These are phyloP conservation scores for Phytophthora quininea DNA, from an alignment of 352 stramenopile species.

Conservation along the genomic window DNA sequence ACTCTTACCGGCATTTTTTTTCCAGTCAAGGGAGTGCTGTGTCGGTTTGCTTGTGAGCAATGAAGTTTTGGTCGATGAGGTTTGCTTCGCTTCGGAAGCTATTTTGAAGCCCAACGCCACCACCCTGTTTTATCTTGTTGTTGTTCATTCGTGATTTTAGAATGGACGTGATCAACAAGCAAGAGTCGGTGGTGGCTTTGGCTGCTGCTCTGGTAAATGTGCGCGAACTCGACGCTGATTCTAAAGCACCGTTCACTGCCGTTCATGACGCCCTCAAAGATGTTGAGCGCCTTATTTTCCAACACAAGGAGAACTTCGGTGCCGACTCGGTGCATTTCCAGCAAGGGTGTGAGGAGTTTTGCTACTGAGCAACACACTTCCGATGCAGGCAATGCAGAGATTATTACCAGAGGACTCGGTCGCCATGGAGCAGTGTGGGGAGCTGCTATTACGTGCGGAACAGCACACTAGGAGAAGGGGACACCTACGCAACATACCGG, in stretches of 20 bases:
- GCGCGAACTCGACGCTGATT: slow-evolving; percentile 24
- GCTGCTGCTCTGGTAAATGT: slow-evolving; percentile 45
- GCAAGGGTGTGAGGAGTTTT: slow-evolving; percentile 69
- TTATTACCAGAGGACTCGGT: slow-evolving; percentile 6
- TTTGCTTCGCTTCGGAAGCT: background rate
- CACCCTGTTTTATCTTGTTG: slow-evolving; percentile 22
- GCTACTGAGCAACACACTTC: slow-evolving; percentile 61
- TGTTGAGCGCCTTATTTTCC: slow-evolving; percentile 48
- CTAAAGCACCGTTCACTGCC: slow-evolving; percentile 8
- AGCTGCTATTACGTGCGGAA: slow-evolving; percentile 50
- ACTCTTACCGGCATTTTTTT: slow-evolving; percentile 2
- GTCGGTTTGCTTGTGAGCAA: slow-evolving; percentile 3
- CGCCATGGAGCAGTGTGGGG: slow-evolving; percentile 23
- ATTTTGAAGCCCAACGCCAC: slow-evolving; percentile 12
- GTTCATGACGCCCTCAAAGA: slow-evolving; percentile 41
- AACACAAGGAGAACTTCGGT: slow-evolving; percentile 55
- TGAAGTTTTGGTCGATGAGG: background rate
- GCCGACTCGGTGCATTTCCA: slow-evolving; percentile 49
- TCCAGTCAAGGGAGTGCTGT: background rate
- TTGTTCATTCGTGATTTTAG: background rate
- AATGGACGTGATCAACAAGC: slow-evolving; percentile 23
- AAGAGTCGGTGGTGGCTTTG: slow-evolving; percentile 49
- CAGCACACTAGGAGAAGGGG: slow-evolving; percentile 56
- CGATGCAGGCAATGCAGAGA: slow-evolving; percentile 52
- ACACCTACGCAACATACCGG: slow-evolving; percentile 41